Base-by-base conservation (phyloP, 176 grass and related monocot species). In the Lolium rigidum region DNA sequence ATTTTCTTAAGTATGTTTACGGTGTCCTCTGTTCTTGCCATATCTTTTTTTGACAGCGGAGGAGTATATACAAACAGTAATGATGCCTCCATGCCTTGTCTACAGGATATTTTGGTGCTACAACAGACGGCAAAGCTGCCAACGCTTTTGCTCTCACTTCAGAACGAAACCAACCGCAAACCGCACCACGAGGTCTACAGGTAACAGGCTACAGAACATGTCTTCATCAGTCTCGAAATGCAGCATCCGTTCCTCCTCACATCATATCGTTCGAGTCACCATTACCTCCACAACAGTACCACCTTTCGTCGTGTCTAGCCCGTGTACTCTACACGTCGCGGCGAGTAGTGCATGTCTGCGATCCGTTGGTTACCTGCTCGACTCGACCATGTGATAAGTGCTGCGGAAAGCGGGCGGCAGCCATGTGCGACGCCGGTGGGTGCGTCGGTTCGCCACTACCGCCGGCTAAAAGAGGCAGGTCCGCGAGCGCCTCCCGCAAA, bases 361-460 rank as follows among this genome's bases (percentile, higher is more conserved):
- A 28, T 24, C 60, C 57, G 89, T 83, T 22, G 8, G 68, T 68
- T 67, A 25, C 7, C 39, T 35, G 31, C n/a, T 52, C 37, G 9
- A 16, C 18, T 70, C 47, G 71, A 2, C 15, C 89, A 90, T 87
- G 89, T 83, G 84, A 83, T 59, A 67, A 74, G 89, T 83, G 84
- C 74, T 21, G 28, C 46, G 56, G 57, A 14, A 89, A 90, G 73
- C 37, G 47, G 56, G 37, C 22, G 0, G 74, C 3, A 15, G 48
- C 81, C 84, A 90, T 83, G 74, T 79, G 88, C 88, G 10, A 48
- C 54, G 71, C 79, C 84, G 48, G 31, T 9, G 67, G 66, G 46
- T 6, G 67, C 74, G 82, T 66, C 86, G 57, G 47, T 39, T 74
- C 74, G n/a, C 84, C 89, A 83, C 84, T 51, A 85, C 77, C 67